These are phyloP conservation scores for Bacidia gigantensis DNA, from an alignment of 495 filamentous ascomycete genomes.

Conservation along the genomic window DNA sequence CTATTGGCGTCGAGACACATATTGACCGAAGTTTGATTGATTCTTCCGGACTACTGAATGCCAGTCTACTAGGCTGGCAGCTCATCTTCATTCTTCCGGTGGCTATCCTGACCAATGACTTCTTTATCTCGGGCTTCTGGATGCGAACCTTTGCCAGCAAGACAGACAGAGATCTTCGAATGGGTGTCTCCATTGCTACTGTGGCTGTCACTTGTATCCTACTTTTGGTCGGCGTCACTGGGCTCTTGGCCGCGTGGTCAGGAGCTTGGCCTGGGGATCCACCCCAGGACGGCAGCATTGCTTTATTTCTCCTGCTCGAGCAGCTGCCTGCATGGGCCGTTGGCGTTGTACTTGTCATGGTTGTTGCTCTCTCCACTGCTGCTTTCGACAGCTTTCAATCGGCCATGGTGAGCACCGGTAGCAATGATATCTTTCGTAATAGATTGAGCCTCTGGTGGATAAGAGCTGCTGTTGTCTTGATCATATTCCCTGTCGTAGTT, in stretches of 20 bases:
- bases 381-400: slow-evolving; percentile 64
- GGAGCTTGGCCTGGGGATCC: slow-evolving; percentile 42
- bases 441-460: slow-evolving; percentile 56
- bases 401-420: slow-evolving; percentile 61
- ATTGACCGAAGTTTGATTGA: slow-evolving; percentile 53
- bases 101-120: slow-evolving; percentile 62
- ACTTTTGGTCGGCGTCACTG: slow-evolving; percentile 50
- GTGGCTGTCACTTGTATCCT: slow-evolving; percentile 47
- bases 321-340: slow-evolving; percentile 60
- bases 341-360: slow-evolving; percentile 63
- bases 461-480: slow-evolving; percentile 44
- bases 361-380: slow-evolving; percentile 54
- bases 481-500: slow-evolving; percentile 57
- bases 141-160: slow-evolving; percentile 68
- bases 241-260: slow-evolving; percentile 60
- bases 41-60: slow-evolving; percentile 43
- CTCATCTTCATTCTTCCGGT: slow-evolving; percentile 64
- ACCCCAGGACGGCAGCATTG: slow-evolving; percentile 45
- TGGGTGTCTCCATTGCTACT: slow-evolving; percentile 51
- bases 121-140: slow-evolving; percentile 70
- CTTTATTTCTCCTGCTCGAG: slow-evolving; percentile 58
- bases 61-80: slow-evolving; percentile 58
- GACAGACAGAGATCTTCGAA: slow-evolving; percentile 60
- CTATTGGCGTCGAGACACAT: slow-evolving; percentile 54
- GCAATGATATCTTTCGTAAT: slow-evolving; percentile 70